Base-by-base conservation (phyloP, 1,139 yeast genomes). In the Scheffersomyces stambukii region DNA sequence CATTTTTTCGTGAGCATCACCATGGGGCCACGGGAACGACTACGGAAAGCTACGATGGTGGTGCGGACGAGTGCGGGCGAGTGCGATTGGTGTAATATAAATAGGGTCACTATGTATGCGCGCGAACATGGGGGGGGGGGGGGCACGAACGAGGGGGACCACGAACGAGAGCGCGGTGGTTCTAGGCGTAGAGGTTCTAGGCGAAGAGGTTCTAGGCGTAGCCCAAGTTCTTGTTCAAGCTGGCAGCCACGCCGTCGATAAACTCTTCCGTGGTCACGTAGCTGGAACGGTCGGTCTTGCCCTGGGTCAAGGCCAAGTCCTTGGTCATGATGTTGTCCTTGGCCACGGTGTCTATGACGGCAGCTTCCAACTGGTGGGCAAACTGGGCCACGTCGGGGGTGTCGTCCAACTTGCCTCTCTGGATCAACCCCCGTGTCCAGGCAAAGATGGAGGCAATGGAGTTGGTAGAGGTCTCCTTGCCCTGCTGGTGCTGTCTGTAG, bases 361-460 rank as follows among this genome's bases (percentile, higher is more conserved):
- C 91, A 52, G 69, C 64, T 64, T 89, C 96, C 45, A 89, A 72
- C 25, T 69, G 59, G 51, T 81, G 67, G 39, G 86, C 96, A 53
- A 89, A 89, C 40, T 75, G 62, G 35, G 79, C 74, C 27, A 89
- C 95, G 17, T 82, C 91, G 18, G 91, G 93, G 25, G 95, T 86
- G 30, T 61, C 60, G 57, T 89, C 97, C 41, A 89, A 70, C 54
- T 75, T 79, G 46, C 96, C 97, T 66, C 97, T 84, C 69, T 83
- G 93, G 43, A 77, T 77, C 35, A 89, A 59, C 48, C 96, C 97
- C 56, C 95, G 79, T 29, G 95, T 75, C 97, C 97, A 89, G 23
- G 97, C 97, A 50, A 81, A 89, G 48, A 89, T 89, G 16, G 96
- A 86, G n/a, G 97, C 97, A 61, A 89, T 89, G 24, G 96, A 88